Evolutionary conservation across 352 stramenopile species (phyloP), one percentile per base, ranked within the genome.

Genomic region (Pythium periplocum): DNA sequence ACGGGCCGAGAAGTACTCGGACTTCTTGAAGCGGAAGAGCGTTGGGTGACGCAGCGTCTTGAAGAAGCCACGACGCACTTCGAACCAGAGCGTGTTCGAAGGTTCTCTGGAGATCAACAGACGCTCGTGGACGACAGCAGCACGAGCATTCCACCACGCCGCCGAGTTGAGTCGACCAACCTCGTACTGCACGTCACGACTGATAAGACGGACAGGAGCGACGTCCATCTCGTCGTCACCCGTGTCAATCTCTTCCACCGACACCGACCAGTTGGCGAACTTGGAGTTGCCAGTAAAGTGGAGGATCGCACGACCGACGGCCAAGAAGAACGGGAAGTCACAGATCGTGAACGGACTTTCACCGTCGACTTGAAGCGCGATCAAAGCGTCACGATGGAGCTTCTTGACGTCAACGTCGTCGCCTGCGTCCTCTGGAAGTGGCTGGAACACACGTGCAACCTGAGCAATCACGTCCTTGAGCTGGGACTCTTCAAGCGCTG

Each of bases 331-430:
- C 40, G 78, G 83, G 48, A 83, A 85, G 46, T 88, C 75, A 43
- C 83, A 93, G 49, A 90, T 90, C 40, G 73, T 87, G 51, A 87
- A 90, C 33, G 83, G 78, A 49, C 67, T 83, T 45, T 93, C 83
- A 30, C 83, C 83, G 53, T 93, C 83, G 11, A 90, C 83, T 37
- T 90, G 83, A 17, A 93, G 66, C 6, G 69, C 65, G 9, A 90
- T 61, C 6, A 90, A 66, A 9, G 83, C 71, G 30, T 85, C 71
- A 17, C 61, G 73, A 47, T 86, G 78, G 5, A 78, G 57, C 36
- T 84, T 78, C 46, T 71, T 71, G 11, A 68, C 63, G 37, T 62
- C 61, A 30, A 71, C 61, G 9, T 48, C 32, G 42, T 57, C 35
- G 38, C 52, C 53, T 30, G 43, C 54, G 37, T 52, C 42, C n/a